Conservation (phyloP, 1,284 basidiomycete species). For the Irpex sp. region DNA sequence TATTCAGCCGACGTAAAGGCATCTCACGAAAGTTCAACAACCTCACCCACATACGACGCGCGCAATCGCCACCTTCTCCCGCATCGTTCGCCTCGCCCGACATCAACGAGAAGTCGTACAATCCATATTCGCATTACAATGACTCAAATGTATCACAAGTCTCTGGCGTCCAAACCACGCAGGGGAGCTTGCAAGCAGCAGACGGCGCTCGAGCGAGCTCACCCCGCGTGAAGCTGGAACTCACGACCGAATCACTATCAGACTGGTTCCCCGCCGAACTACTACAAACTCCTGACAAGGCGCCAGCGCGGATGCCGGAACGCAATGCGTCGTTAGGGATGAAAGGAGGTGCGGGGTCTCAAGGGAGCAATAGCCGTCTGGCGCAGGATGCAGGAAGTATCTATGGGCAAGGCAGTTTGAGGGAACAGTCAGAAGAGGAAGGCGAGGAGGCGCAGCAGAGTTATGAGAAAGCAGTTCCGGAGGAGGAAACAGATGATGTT, state of each 20-base stretch:
- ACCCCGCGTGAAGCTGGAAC: conserved; percentile 10
- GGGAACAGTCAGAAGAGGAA: neutral
- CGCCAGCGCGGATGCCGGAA: conserved; percentile 3
- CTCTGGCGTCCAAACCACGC: neutral
- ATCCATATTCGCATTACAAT: conserved; percentile 3
- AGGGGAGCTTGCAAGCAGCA: neutral
- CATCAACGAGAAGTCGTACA: conserved; percentile 7
- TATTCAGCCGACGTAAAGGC: conserved; percentile 10
- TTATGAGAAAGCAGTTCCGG: neutral
- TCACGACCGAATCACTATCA: conserved; percentile 8
- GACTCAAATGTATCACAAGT: neutral
- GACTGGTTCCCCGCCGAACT: conserved; percentile 14
- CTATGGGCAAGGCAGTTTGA: neutral
- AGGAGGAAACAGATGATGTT: conserved; percentile 6
- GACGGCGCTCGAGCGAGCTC: conserved; percentile 5
- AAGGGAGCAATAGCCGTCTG: neutral
- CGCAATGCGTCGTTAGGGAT: conserved; percentile 9
- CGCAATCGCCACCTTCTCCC: conserved; percentile 12
- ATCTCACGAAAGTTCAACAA: conserved; percentile 9
- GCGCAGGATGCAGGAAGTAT: neutral
- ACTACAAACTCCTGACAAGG: conserved; percentile 1
- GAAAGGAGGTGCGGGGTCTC: neutral
- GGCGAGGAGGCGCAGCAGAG: neutral
- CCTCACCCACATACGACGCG: conserved; percentile 5
- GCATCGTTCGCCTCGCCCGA: conserved; percentile 13